phyloP scores from a whole-genome alignment of 805 yeast genomes.

The Candida caryicola region DNA sequence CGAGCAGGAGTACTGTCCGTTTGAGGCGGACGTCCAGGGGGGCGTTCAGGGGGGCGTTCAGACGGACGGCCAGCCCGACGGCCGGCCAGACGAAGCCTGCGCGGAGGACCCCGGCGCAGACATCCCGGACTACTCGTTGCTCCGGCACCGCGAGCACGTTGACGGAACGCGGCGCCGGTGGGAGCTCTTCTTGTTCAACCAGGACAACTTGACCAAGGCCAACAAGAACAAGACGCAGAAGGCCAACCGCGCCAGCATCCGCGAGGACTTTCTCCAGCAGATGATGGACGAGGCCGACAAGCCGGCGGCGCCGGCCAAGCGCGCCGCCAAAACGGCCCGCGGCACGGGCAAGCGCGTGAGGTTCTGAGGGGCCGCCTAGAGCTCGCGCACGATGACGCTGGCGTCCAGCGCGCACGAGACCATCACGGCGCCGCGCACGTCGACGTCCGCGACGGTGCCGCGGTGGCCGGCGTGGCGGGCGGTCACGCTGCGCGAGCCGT shows the following conservation, averaged over 20 bases:
- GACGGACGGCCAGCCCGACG: not conserved
- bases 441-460: conserved; percentile 62
- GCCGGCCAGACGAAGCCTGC: not conserved
- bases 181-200: conserved; percentile 29
- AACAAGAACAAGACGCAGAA: conserved; percentile 21
- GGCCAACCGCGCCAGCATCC: conserved; percentile 11
- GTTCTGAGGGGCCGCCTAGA: conserved; percentile 7
- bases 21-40: conserved; percentile 23
- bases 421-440: conserved; percentile 48
- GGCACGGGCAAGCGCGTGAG: conserved; percentile 13
- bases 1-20: conserved; percentile 37
- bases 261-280: not conserved
- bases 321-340: not conserved
- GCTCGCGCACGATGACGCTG: conserved; percentile 46
- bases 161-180: conserved; percentile 16
- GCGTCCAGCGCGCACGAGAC: conserved; percentile 57
- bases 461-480: conserved; percentile 57
- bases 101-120: too few relatives aligned
- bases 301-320: not conserved
- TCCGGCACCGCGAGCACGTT: conserved; percentile 18
- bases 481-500: conserved; percentile 44
- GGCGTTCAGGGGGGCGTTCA: conserved; percentile 9
- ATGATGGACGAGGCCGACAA: not conserved
- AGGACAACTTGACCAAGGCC: conserved; percentile 27
- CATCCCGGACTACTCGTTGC: conserved; percentile 17